phyloP scores from a whole-genome alignment of 108 stramenopile species.

The Cyclotella sp. region DNA sequence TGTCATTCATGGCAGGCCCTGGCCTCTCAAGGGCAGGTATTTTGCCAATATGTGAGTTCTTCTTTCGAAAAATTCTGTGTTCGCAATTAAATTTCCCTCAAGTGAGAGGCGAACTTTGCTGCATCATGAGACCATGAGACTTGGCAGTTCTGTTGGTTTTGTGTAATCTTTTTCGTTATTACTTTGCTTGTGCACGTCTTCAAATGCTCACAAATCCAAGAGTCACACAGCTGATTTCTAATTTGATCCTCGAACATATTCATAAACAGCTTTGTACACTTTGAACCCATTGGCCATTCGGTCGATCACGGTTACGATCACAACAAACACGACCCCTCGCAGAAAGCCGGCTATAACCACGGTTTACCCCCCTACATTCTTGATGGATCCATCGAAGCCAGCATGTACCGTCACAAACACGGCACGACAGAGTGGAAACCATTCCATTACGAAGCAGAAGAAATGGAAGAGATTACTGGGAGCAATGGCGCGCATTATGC shows the following conservation, averaged over 20 bases:
- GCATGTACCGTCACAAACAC: slow-evolving; percentile 32
- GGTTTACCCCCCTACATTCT: slow-evolving; percentile 60
- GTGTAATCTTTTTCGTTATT: no score
- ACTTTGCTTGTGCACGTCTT: not conserved
- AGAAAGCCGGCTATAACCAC: slow-evolving; percentile 34
- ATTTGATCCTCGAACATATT: not conserved
- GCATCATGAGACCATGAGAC: not conserved
- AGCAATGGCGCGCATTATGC: slow-evolving; percentile 43
- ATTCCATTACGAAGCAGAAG: slow-evolving; percentile 29
- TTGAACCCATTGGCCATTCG: slow-evolving; percentile 65
- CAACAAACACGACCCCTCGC: slow-evolving; percentile 10
- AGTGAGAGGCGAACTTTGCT: not conserved
- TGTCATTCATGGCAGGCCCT: slow-evolving; percentile 92
- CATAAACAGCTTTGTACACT: slow-evolving; percentile 59
- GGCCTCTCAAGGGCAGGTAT: slow-evolving; percentile 82
- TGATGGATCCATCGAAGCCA: slow-evolving; percentile 51
- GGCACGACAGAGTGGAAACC: slow-evolving; percentile 31
- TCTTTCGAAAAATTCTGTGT: no score
- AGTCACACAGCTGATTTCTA: no score
- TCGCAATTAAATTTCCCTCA: no score
- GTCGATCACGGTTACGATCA: slow-evolving; percentile 40
- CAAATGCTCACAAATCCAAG: not conserved
- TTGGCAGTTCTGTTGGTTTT: not conserved
- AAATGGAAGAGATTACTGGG: slow-evolving; percentile 20
- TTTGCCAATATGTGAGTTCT: slow-evolving; percentile 76